Evolutionary conservation across 202 grass and related monocot genomes (phyloP).

Genomic region (Musa balbisiana): DNA sequence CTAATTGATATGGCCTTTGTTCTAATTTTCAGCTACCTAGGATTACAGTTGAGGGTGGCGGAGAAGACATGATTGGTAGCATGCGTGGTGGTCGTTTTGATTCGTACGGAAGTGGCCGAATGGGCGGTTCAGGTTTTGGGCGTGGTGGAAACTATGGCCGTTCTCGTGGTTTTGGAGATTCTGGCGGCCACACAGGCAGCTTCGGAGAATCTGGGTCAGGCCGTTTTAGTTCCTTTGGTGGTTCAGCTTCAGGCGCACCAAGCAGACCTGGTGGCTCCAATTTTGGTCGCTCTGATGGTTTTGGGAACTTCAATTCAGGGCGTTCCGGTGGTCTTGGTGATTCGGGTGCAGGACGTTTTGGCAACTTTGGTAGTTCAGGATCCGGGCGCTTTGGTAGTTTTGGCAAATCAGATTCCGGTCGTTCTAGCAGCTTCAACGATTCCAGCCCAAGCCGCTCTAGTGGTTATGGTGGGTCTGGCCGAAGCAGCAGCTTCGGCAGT

Average conservation of each 20-base stretch:
- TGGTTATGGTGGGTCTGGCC: background rate
- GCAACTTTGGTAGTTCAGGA: background rate
- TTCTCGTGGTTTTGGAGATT: constrained; percentile 12
- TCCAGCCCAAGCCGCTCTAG: constrained; percentile 8
- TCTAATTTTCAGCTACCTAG: constrained; percentile 18
- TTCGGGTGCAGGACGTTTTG: background rate
- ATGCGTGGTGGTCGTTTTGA: constrained; percentile 14
- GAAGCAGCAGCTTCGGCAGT: background rate
- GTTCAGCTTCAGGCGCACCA: background rate
- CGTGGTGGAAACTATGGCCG: constrained; percentile 2
- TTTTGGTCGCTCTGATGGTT: constrained; percentile 16
- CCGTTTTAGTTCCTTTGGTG: constrained; percentile 2
- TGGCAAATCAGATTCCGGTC: constrained; percentile 28
- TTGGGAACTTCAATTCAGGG: constrained; percentile 24
- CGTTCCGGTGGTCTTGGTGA: constrained; percentile 26
- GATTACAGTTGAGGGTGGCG: constrained; percentile 6
- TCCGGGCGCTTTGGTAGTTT: constrained; percentile 21
- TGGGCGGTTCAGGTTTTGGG: constrained; percentile 9
- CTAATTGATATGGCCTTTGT: background rate
- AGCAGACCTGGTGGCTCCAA: constrained; percentile 9
- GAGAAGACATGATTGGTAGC: constrained; percentile 11
- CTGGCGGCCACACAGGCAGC: background rate
- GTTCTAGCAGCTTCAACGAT: constrained; percentile 18
- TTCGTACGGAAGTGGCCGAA: constrained; percentile 7
- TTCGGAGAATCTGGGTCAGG: constrained; percentile 7